Base-by-base conservation (phyloP, 2,329 filamentous ascomycete genomes). In the Tolypocladium capitatum region DNA sequence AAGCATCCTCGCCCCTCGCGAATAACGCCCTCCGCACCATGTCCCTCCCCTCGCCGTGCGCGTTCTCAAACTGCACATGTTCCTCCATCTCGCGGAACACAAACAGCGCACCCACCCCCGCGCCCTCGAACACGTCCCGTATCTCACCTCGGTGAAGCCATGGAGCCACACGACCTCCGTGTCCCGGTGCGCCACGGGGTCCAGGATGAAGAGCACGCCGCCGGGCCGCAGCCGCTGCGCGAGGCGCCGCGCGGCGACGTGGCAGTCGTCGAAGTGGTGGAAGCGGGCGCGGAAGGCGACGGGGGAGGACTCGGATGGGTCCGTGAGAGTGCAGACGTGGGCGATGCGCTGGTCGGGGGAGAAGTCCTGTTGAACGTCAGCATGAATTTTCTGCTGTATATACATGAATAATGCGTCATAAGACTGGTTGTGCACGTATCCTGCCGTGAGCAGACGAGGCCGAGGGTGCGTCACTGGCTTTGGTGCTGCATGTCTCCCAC, bases 211-310 rank as follows among this genome's bases (percentile, higher is more conserved):
- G 41, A 86, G 67, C 1, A 81, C 75, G 11, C 85, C 85, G 4
- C 82, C 83, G 3, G 75, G 73, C 52, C 73, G 75, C 49, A 90
- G 66, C 10, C 84, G 74, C 58, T 77, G 69, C 4, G 71, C 76
- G 33, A 90, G 66, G 43, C 75, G 69, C 51, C 66, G 66, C 5
- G 83, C 73, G 0, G 80, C 78, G 30, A 81, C 65, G 2, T 68
- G 69, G 4, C 83, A 78, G 56, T 87, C 71, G 51, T 78, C 75
- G 48, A 86, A 83, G 60, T 86, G 83, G 61, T 84, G 81, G 53
- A 82, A 75, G 1, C 77, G 80, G 40, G 80, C 63, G 32, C 80
- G 80, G 18, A 90, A 74, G 21, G 73, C 66, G 1, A 71, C 65
- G 18, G 83, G 72, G 38, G 72, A 67, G 3, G 70, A 58, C 43